Base-by-base conservation (phyloP, 2,329 filamentous ascomycete species). In the Aspergillus texensis region DNA sequence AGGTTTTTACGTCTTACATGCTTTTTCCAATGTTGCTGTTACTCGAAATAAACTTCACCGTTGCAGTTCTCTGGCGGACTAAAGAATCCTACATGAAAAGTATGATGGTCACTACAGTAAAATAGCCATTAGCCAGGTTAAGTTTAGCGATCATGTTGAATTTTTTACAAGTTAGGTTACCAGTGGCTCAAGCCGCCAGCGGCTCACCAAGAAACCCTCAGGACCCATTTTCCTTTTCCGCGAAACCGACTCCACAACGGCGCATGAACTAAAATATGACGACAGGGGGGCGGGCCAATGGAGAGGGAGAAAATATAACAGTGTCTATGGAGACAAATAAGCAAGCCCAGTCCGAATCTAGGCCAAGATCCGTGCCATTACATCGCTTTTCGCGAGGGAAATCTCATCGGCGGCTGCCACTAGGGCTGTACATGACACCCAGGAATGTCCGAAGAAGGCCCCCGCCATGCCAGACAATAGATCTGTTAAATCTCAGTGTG, bases 221-320 rank as follows among this genome's bases (percentile, higher is more conserved):
- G 28, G 28, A 34, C 48, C 48, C 48, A 52, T 52, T 52, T 52
- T 52, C 48, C 48, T 30, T 32, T 32, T 52, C 48, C 48, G 48
- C 48, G 48, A 52, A 32, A 34, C 16, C 19, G 28, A 52, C 48
- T 52, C 48, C 48, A 52, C 48, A n/a, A 19, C 48, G 28, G 26
- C 48, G 28, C 48, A 52, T 32, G 19, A n/a, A 21, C 48, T 52
- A 52, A 52, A 52, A 52, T 30, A 30, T 52, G 48, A 52, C 48
- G 48, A 32, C 48, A 30, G 28, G 30, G n/a, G 26, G 10, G 9
- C 10, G 21, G 19, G 14, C 48, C 48, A 52, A 52, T 52, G 9
- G 16, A 14, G 9, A 16, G 11, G 6, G 6, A 24, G 24, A 16
- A 28, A 26, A 26, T 16, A 26, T 4, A n/a, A n/a, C 39, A 41